phyloP scores from a whole-genome alignment of 805 yeast species.

The Candida namnaoensis region DNA sequence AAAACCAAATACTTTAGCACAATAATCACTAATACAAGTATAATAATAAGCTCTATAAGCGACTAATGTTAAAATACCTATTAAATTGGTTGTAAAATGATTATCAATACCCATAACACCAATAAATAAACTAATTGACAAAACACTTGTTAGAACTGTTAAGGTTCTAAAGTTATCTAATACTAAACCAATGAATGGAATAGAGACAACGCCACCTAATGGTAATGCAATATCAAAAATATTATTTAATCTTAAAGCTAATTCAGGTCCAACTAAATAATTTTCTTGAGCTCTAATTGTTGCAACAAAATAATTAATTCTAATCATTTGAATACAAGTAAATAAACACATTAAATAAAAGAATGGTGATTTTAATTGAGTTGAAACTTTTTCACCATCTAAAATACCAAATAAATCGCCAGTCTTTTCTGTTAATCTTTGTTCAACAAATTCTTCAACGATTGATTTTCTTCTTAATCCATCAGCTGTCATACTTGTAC shows the following conservation, averaged over 20 bases:
- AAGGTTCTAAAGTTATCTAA: constrained; percentile 68
- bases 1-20: constrained; percentile 91
- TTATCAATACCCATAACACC: constrained; percentile 66
- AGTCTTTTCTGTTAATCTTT: constrained; percentile 37
- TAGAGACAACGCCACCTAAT: constrained; percentile 76
- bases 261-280: constrained; percentile 46
- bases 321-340: constrained; percentile 81
- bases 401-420: constrained; percentile 67
- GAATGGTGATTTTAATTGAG: constrained; percentile 55
- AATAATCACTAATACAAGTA: constrained; percentile 85
- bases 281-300: constrained; percentile 78
- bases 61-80: constrained; percentile 67
- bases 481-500: constrained; percentile 10
- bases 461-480: constrained; percentile 41
- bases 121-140: constrained; percentile 46
- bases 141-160: constrained; percentile 43
- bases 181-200: constrained; percentile 78
- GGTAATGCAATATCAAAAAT: constrained; percentile 86
- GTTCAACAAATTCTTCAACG: constrained; percentile 59
- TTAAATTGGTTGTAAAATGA: constrained; percentile 36
- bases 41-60: constrained; percentile 87
- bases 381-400: constrained; percentile 48
- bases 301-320: constrained; percentile 90
- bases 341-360: constrained; percentile 69
- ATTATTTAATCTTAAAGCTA: constrained; percentile 53